Evolutionary conservation across 2,329 filamentous ascomycete genomes (phyloP), one percentile per base, ranked within the genome.

Genomic region (Eurotiales sp.): DNA sequence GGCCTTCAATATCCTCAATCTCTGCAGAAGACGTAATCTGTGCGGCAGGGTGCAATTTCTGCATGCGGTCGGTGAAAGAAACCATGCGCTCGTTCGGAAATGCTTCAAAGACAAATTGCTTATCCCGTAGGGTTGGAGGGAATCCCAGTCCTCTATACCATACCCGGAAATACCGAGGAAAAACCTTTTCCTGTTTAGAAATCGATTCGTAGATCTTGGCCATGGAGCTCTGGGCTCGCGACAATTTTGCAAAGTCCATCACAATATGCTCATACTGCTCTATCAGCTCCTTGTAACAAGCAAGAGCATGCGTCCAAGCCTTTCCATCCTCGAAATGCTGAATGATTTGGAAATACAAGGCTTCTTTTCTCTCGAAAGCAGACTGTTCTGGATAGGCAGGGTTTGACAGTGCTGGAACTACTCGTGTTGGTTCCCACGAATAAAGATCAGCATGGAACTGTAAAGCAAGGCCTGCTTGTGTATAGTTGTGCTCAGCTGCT

Each of bases 291-390:
- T 88, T 87, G 71, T 99, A 97, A 3, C 89, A 89, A 5, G 84
- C 80, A 37, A 99, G 74, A 1, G 91, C 92, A 67, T 88, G 88
- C 61, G 88, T 87, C 92, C 92, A 97, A 0, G 90, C 90, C 65
- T 90, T 86, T n/a, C 90, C 91, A 54, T 95, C 90, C 64, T 97
- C 92, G 58, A 93, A 96, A 65, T 92, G 80, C 68, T 91, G 90
- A 66, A 97, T 95, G 79, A 97, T 95, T 59, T 90, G 83, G 62
- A 96, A 95, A 71, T 95, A 96, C 45, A 97, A 80, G 32, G 84
- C 80, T 70, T 97, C 93, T 67, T 95, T 96, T 34, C 92, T 85
- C 61, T 97, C 92, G 62, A 97, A 97, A 1, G 88, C 83, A 0
- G 86, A 86, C 67, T 97, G 92, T 8, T 85, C 79, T 0, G 89